These are phyloP conservation scores for Colletotrichum sp. DNA, from an alignment of 2,329 filamentous ascomycete genomes.

Conservation along the genomic window DNA sequence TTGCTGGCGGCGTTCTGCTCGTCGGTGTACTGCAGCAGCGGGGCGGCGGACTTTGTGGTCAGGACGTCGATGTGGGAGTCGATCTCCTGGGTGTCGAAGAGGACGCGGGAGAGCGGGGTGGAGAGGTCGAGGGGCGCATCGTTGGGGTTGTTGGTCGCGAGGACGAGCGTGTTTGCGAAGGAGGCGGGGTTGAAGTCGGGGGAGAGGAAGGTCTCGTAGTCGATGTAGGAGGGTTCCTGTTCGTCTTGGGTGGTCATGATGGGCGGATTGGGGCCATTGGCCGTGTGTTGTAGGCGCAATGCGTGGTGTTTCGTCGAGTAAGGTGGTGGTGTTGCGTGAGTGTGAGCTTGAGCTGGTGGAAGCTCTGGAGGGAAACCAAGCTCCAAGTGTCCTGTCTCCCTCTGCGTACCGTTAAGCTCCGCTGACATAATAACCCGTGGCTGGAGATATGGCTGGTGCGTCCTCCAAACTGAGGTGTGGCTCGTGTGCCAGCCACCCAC, in stretches of 20 bases:
- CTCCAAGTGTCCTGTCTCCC: constrained; percentile 18
- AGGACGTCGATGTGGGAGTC: constrained; percentile 93
- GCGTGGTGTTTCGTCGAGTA: neutral
- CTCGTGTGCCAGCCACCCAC: constrained; percentile 2
- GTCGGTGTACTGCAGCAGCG: constrained; percentile 79
- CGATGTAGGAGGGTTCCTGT: constrained; percentile 83
- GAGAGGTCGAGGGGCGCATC: constrained; percentile 92
- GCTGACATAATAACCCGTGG: neutral
- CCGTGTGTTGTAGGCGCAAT: neutral
- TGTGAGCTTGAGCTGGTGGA: neutral
- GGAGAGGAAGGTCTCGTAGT: constrained; percentile 90
- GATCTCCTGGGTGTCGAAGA: constrained; percentile 97
- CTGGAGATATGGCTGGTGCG: accelerated
- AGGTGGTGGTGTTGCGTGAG: neutral
- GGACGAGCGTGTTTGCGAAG: constrained; percentile 89
- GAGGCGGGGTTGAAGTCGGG: constrained; percentile 79
- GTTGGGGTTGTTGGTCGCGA: constrained; percentile 88
- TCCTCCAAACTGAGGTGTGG: neutral
- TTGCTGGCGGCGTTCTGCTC: constrained; percentile 75
- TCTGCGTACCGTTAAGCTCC: neutral
- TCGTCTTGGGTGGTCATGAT: constrained; percentile 41
- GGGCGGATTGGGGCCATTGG: neutral
- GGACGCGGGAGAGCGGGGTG: constrained; percentile 88
- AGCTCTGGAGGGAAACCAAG: neutral
- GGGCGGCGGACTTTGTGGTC: constrained; percentile 82